Base-by-base conservation (phyloP, 2,329 filamentous ascomycete species). In the Sclerotinia minor region DNA sequence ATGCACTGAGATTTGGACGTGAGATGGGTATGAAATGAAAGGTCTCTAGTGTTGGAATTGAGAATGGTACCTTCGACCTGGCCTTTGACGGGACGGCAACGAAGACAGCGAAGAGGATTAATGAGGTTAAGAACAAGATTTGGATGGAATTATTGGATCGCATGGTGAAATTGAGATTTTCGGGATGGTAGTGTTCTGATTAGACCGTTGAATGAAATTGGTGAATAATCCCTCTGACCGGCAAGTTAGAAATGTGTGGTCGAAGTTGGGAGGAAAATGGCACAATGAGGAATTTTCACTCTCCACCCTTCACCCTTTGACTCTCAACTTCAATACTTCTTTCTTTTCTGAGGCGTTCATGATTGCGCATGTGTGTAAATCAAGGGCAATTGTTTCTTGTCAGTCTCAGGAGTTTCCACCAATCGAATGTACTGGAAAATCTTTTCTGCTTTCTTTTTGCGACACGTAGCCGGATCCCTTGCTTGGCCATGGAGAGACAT, bases 11-110 rank as follows among this genome's bases (percentile, higher is more conserved):
- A 26, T 65, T 65, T 35, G 64, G 53, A 59, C 64, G 64, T 24
- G 64, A 50, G 29, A 59, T 65, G 45, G 64, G 54, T 50, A 57
- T 65, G 64, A 65, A 65, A 47, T 59, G 53, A 26, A 59, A 65
- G 32, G 29, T 59, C 5, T 41, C 26, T 5, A 65, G n/a, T 64
- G n/a, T 29, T 32, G 53, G 29, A 17, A 59, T 29, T 17, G 52
- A 59, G 32, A 65, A 47, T 38, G 29, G n/a, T 19, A 65, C 26
- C 13, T 57, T 38, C 19, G 64, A 50, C 38, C 58, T 24, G 2
- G 58, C 58, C 5, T 38, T 49, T 24, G 45, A 50, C 9, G 58
- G 58, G n/a, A 61, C 7, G 17, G 45, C 32, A 19, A 65, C 32
- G 9, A 65, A 59, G 44, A 47, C n/a, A 2, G 64, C 26, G 6